Evolutionary conservation across 2,329 filamentous ascomycete species (phyloP).

Genomic region (Fusarium burgessii): DNA sequence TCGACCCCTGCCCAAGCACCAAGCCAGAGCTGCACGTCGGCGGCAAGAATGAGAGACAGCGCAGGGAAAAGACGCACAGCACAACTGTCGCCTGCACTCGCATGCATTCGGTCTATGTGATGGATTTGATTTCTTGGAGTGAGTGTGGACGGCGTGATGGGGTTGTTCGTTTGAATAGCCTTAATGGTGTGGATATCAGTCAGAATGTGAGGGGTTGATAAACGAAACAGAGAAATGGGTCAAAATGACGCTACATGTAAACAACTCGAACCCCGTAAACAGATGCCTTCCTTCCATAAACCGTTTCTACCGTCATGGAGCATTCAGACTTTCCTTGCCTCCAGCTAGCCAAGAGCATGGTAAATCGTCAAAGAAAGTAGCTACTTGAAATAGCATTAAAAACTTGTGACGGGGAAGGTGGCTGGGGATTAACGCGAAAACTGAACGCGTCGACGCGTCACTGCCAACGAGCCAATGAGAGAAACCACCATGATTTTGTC

Average conservation of each 20-base stretch:
- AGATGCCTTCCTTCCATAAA: neutral
- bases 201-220: conserved; percentile 23
- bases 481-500: neutral
- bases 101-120: conserved; percentile 19
- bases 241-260: conserved; percentile 39
- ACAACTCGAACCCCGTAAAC: conserved; percentile 22
- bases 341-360: conserved; percentile 3
- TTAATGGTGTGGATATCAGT: conserved; percentile 12
- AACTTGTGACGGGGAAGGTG: conserved; percentile 16
- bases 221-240: conserved; percentile 26
- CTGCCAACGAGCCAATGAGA: conserved; percentile 16
- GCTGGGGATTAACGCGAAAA: conserved; percentile 25
- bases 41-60: conserved; percentile 35
- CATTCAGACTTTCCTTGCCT: conserved; percentile 17
- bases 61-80: conserved; percentile 12
- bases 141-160: conserved; percentile 1
- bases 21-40: conserved; percentile 30
- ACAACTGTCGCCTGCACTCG: conserved; percentile 21
- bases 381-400: neutral
- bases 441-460: conserved; percentile 30
- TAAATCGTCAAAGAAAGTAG: neutral
- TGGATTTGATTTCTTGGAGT: conserved; percentile 9
- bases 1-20: conserved; percentile 33
- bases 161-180: conserved; percentile 19
- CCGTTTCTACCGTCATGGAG: neutral